phyloP scores from a whole-genome alignment of 2,329 filamentous ascomycete genomes.

The Neocucurbitaria cava region DNA sequence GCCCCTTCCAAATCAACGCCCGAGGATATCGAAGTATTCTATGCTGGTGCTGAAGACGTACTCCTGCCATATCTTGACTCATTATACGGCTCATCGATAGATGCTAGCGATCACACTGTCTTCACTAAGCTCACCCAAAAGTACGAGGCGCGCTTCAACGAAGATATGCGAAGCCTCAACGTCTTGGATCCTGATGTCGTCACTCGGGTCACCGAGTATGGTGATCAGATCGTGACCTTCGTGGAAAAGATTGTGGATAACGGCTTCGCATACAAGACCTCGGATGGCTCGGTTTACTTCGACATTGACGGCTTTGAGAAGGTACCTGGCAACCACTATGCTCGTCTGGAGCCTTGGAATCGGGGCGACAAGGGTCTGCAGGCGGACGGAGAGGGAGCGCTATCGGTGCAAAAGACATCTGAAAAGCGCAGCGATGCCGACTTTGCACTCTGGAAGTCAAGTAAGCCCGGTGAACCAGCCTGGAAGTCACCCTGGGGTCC shows the following conservation, averaged over 20 bases:
- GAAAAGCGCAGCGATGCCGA: conserved; percentile 81
- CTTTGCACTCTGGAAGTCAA: conserved; percentile 93
- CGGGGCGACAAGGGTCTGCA: conserved; percentile 81
- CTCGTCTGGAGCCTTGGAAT: conserved; percentile 83
- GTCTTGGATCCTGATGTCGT: conserved; percentile 81
- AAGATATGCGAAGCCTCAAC: conserved; percentile 87
- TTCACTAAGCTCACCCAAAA: conserved; percentile 86
- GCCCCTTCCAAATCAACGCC: conserved; percentile 36
- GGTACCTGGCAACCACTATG: conserved; percentile 79
- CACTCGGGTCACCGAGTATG: conserved; percentile 91
- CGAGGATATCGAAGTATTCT: conserved; percentile 58
- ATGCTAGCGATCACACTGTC: conserved; percentile 71
- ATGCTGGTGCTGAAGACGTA: conserved; percentile 68
- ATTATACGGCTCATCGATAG: conserved; percentile 62
- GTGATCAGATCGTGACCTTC: conserved; percentile 84
- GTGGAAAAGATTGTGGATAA: conserved; percentile 84
- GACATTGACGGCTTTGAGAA: conserved; percentile 87
- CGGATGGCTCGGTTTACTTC: conserved; percentile 90
- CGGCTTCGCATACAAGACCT: conserved; percentile 78
- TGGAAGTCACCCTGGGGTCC: conserved; percentile 90
- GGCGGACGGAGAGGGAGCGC: conserved; percentile 87
- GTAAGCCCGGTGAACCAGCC: conserved; percentile 87
- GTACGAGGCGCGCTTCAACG: conserved; percentile 86
- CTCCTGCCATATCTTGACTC: conserved; percentile 82
- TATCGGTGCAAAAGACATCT: conserved; percentile 62